A percentile compares a stretch with the other conserved stretches of the same genome.
Evolutionary conservation across 225 moss, liverwort and hornwort genomes (phyloP).

Genomic region (Polytrichum formosum): DNA sequence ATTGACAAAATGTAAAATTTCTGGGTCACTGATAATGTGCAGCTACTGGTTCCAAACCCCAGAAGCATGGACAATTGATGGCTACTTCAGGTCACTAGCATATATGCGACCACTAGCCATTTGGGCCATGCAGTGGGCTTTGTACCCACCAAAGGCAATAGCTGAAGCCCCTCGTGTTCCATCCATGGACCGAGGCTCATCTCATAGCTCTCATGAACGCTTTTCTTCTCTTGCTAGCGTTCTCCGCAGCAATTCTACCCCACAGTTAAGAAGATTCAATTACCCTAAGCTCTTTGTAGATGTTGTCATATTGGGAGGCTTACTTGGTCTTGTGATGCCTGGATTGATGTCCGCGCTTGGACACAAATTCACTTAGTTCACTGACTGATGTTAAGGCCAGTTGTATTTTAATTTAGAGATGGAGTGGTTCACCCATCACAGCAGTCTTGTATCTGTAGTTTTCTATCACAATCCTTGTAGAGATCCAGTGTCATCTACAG

Average conservation of each 20-base stretch:
- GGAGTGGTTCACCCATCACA: conserved; percentile 18
- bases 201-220: conserved; percentile 40
- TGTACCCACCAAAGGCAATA: conserved; percentile 77
- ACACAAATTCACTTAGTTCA: too few species aligned
- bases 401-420: conserved; percentile 7
- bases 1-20: neutral
- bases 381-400: too few species aligned
- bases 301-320: conserved; percentile 37
- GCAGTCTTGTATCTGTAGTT: conserved; percentile 11
- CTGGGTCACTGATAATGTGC: conserved; percentile 15
- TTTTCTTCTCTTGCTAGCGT: conserved; percentile 45
- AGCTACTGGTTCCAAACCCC: conserved; percentile 99
- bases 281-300: conserved; percentile 19
- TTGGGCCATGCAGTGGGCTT: conserved; percentile 99
- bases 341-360: conserved; percentile 30
- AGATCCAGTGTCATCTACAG: neutral
- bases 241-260: conserved; percentile 46
- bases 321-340: conserved; percentile 24
- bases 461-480: neutral
- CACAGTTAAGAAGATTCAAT: conserved; percentile 59
- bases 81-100: conserved; percentile 82
- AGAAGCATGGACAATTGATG: conserved; percentile 86
- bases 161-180: conserved; percentile 91
- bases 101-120: conserved; percentile 99
- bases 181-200: conserved; percentile 66